Conservation (phyloP, 2,329 filamentous ascomycete genomes). For the Xylaria sp. region DNA sequence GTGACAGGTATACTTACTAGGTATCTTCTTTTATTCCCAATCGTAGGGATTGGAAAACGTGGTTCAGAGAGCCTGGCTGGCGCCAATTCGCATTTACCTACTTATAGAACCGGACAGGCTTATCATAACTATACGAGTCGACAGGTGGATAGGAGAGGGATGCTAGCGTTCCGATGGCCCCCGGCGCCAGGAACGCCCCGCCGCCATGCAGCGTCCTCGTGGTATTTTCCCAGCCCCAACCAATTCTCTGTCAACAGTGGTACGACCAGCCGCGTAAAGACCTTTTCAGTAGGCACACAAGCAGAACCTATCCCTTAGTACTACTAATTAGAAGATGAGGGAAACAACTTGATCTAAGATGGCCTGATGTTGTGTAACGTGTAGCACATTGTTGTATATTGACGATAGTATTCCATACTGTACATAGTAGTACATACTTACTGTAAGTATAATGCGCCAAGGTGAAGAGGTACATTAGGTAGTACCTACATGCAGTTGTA, state of each 20-base stretch:
- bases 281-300: too few relatives aligned
- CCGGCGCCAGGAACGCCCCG: slow-evolving; percentile 29
- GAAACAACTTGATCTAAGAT: too few relatives aligned
- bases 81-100: not conserved
- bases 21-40: too few relatives aligned
- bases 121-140: not conserved
- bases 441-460: not conserved
- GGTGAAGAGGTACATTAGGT: not conserved
- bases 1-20: too few relatives aligned
- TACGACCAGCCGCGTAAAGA: too few relatives aligned
- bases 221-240: slow-evolving; percentile 13
- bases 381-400: too few relatives aligned
- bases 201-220: slow-evolving; percentile 10
- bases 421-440: too few relatives aligned
- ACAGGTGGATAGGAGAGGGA: not conserved
- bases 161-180: not conserved
- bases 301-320: not conserved
- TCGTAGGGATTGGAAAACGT: not conserved
- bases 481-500: not conserved
- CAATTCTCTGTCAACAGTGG: not conserved
- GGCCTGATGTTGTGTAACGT: too few relatives aligned
- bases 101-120: too few relatives aligned
- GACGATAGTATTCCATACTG: too few relatives aligned
- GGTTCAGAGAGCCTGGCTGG: not conserved
- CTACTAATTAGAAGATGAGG: not conserved